Evolutionary conservation across 345 rosid species (phyloP).

Genomic region (Hibiscus syriacus): DNA sequence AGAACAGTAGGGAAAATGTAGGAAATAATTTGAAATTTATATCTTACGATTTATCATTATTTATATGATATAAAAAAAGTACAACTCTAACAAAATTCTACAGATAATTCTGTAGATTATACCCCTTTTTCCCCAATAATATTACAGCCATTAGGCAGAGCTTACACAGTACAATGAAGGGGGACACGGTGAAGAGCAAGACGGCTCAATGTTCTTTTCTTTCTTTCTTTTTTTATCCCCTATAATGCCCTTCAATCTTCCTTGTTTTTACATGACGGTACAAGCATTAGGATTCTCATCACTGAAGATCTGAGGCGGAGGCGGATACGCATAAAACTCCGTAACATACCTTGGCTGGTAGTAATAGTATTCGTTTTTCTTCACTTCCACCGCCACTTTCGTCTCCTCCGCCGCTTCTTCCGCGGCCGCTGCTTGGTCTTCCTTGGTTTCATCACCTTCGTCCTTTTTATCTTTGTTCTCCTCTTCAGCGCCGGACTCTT

Average conservation of each 20-base stretch:
- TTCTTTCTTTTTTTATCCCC: background rate
- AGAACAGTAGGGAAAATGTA: background rate
- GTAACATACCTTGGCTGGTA: slow-evolving; percentile 41
- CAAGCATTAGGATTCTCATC: slow-evolving; percentile 19
- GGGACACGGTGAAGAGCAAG: background rate
- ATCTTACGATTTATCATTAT: background rate
- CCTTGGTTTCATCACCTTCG: background rate
- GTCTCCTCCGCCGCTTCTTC: slow-evolving; percentile 23
- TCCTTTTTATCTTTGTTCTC: slow-evolving; percentile 7
- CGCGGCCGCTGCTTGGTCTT: slow-evolving; percentile 10
- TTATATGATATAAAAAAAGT: background rate
- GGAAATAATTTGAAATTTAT: background rate
- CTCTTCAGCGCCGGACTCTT: slow-evolving; percentile 15
- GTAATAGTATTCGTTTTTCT: slow-evolving; percentile 47
- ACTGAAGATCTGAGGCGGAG: slow-evolving; percentile 19
- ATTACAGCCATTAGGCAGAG: background rate
- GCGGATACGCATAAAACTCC: slow-evolving; percentile 51
- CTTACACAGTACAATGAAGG: background rate
- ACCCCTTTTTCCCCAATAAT: background rate
- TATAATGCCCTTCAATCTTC: background rate
- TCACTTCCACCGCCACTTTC: slow-evolving; percentile 46
- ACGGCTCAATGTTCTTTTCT: background rate
- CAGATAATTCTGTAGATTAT: slow-evolving; percentile 1
- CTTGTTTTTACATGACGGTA: slow-evolving; percentile 1
- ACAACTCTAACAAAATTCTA: background rate